phyloP scores from a whole-genome alignment of 192 early-diverging fungal species.

The Podila minutissima region DNA sequence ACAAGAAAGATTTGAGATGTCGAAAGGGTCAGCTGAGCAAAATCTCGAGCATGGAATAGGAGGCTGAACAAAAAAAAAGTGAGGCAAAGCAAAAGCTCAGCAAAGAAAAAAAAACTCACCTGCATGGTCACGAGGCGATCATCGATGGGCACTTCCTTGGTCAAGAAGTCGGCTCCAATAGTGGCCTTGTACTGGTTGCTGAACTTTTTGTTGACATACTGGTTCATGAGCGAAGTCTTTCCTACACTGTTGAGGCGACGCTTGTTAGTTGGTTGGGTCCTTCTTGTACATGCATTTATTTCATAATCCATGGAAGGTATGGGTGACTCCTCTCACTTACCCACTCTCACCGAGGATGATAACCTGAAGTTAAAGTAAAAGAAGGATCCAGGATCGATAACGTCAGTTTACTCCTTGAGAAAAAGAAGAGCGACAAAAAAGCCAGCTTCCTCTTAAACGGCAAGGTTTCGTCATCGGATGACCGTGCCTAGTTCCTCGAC shows the following conservation, averaged over 20 bases:
- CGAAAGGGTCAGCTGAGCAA: no score
- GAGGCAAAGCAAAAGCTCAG: not conserved
- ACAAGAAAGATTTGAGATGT: not conserved
- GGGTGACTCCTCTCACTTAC: constrained; percentile 51
- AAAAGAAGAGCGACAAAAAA: no score
- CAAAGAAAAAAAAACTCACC: constrained; percentile 56
- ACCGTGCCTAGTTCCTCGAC: not conserved
- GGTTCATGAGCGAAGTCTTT: constrained; percentile 99
- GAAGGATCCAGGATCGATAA: not conserved
- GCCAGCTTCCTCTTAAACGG: no score
- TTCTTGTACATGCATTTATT: no score
- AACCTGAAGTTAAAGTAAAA: constrained; percentile 57
- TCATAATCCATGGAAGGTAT: not conserved
- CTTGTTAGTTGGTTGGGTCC: not conserved
- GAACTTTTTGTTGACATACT: constrained; percentile 98
- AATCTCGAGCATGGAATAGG: no score
- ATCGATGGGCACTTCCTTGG: constrained; percentile 95
- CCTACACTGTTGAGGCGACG: constrained; percentile 72
- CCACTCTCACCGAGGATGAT: constrained; percentile 89
- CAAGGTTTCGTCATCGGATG: no score
- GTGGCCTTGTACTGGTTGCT: constrained; percentile 98
- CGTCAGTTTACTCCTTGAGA: no score
- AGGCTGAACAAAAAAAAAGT: constrained; percentile 4
- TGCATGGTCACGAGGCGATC: constrained; percentile 95
- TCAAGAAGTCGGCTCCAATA: constrained; percentile 99